phyloP scores from a whole-genome alignment of 768 basidiomycete species.

The Stropharia rugosoannulata region DNA sequence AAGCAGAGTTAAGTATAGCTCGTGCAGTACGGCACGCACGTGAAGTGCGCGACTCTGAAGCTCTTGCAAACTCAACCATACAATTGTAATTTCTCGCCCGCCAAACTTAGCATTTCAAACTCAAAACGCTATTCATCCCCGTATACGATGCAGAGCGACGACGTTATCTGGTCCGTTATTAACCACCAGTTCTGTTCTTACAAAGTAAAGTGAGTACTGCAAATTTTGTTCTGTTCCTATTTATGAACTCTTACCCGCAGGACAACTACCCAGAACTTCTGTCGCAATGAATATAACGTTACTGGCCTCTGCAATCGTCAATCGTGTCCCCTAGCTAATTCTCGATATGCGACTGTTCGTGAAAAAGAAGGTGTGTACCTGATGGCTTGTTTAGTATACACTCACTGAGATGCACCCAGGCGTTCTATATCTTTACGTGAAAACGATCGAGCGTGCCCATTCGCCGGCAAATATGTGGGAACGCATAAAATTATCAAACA shows the following conservation, averaged over 20 bases:
- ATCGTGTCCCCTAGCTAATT: slow-evolving; percentile 97
- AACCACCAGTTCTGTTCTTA: slow-evolving; percentile 97
- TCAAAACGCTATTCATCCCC: slow-evolving; percentile 2
- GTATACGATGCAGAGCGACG: slow-evolving; percentile 82
- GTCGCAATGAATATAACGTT: slow-evolving; percentile 97
- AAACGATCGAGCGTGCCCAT: slow-evolving; percentile 97
- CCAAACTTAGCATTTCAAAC: neutral
- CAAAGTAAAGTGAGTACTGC: slow-evolving; percentile 89
- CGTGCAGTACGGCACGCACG: too few species aligned
- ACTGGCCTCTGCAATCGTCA: slow-evolving; percentile 94
- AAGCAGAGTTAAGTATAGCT: neutral
- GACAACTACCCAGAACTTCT: slow-evolving; percentile 96
- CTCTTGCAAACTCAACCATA: slow-evolving; percentile 15
- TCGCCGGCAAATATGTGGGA: slow-evolving; percentile 99
- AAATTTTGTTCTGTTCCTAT: slow-evolving; percentile 6
- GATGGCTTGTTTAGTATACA: neutral
- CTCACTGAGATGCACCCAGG: slow-evolving; percentile 40
- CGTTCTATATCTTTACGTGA: slow-evolving; percentile 88
- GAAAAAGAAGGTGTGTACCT: slow-evolving; percentile 79
- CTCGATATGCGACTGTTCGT: slow-evolving; percentile 95
- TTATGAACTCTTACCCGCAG: slow-evolving; percentile 38
- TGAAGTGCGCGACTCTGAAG: slow-evolving; percentile 2
- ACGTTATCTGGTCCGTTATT: slow-evolving; percentile 97
- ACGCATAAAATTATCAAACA: slow-evolving; percentile 86
- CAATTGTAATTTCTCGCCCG: slow-evolving; percentile 13